phyloP scores from a whole-genome alignment of 2,329 filamentous ascomycete genomes.

The Xylaria sp. region DNA sequence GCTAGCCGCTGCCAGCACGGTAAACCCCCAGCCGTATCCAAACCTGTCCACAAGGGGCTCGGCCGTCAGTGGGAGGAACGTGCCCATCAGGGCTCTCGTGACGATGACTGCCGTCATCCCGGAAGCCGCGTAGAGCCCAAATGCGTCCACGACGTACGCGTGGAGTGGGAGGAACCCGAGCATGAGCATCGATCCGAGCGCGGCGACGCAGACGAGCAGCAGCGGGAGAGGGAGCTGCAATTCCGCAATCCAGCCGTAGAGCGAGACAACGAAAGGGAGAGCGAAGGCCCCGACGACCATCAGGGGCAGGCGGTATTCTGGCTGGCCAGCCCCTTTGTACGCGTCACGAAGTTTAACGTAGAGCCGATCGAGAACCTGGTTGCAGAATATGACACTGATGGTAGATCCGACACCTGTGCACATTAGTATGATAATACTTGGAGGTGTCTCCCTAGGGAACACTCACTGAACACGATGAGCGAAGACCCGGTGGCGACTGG shows the following conservation, averaged over 20 bases:
- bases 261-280: slow-evolving; percentile 48
- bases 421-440: slow-evolving; percentile 20
- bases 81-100: slow-evolving; percentile 56
- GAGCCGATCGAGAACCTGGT: slow-evolving; percentile 54
- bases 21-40: slow-evolving; percentile 57
- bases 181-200: slow-evolving; percentile 50
- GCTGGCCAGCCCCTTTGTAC: slow-evolving; percentile 45
- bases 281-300: slow-evolving; percentile 49
- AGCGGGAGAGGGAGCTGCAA: slow-evolving; percentile 44
- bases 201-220: slow-evolving; percentile 47
- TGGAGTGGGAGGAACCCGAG: slow-evolving; percentile 53
- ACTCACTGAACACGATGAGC: slow-evolving; percentile 58
- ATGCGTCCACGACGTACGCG: slow-evolving; percentile 61
- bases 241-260: slow-evolving; percentile 57
- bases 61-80: slow-evolving; percentile 57
- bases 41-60: slow-evolving; percentile 50
- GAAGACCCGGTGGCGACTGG: slow-evolving; percentile 55
- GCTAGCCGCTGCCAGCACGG: slow-evolving; percentile 45
- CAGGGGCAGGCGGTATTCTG: slow-evolving; percentile 59
- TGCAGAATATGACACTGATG: slow-evolving; percentile 52
- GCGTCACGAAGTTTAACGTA: slow-evolving; percentile 51
- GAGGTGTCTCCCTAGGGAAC: not conserved
- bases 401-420: slow-evolving; percentile 51
- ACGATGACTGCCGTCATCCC: slow-evolving; percentile 61
- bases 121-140: slow-evolving; percentile 57